phyloP scores from a whole-genome alignment of 1,284 basidiomycete species.

The Austroboletus novae-zelandiae region DNA sequence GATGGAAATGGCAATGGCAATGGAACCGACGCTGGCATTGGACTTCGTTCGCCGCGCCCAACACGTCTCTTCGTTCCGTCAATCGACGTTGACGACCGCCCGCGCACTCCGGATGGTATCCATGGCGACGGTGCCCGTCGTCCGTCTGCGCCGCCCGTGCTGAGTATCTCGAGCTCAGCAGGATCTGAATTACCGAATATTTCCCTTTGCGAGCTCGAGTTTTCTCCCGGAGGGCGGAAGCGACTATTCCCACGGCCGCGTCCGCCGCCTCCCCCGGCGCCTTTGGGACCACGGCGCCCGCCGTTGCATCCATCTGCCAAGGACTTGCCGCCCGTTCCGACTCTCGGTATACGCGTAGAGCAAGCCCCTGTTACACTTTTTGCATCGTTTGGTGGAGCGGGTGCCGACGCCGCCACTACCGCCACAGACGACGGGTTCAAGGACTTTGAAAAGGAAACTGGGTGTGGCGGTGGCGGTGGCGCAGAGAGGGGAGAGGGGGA shows the following conservation, averaged over 20 bases:
- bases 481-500: not conserved
- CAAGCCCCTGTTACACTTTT: not conserved
- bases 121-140: not conserved
- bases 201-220: not conserved
- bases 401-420: too few relatives aligned
- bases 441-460: too few relatives aligned
- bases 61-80: not conserved
- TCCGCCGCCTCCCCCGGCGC: conserved; percentile 47
- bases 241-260: not conserved
- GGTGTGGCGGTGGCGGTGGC: too few relatives aligned
- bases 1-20: not conserved
- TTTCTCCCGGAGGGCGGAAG: conserved; percentile 1
- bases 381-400: too few relatives aligned
- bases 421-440: too few relatives aligned
- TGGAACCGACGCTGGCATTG: not conserved
- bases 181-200: too few relatives aligned
- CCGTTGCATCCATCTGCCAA: conserved; percentile 34
- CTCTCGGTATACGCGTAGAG: conserved; percentile 29
- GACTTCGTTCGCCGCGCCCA: too few relatives aligned
- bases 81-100: not conserved
- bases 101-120: not conserved
- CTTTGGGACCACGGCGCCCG: conserved; percentile 40
- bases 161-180: not conserved
- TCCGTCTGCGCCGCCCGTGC: not conserved
- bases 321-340: conserved; percentile 56